Base-by-base conservation (phyloP, 2,329 filamentous ascomycete species). In the Dactylellina cionopaga region DNA sequence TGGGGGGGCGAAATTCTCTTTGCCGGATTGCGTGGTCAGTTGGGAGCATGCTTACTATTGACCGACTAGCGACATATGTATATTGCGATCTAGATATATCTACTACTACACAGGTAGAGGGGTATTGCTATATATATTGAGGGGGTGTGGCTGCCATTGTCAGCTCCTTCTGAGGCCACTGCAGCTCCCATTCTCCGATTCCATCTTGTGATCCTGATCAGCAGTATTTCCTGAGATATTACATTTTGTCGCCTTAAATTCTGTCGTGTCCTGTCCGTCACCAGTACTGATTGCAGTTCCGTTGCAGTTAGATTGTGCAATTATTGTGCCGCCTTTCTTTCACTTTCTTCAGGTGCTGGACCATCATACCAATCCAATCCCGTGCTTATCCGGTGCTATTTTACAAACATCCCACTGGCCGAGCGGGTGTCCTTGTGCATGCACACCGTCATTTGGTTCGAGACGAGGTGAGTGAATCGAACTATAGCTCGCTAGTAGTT, bases 301-400 rank as follows among this genome's bases (percentile, higher is more conserved):
- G 49, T 31, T 3, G 29, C 22, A 31, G 49, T 15, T 29, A 24
- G 33, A 15, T 13, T 19, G 33, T 6, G 27, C 29, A 31, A n/a
- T n/a, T n/a, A n/a, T n/a, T n/a, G n/a, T n/a, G n/a, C n/a, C n/a
- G n/a, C n/a, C n/a, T n/a, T n/a, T n/a, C n/a, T n/a, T n/a, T n/a
- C n/a, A n/a, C n/a, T n/a, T n/a, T n/a, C n/a, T n/a, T n/a, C n/a
- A n/a, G n/a, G n/a, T n/a, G n/a, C n/a, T n/a, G n/a, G n/a, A n/a
- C n/a, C n/a, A n/a, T n/a, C n/a, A n/a, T n/a, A n/a, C n/a, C n/a
- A n/a, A n/a, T n/a, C n/a, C n/a, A n/a, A n/a, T 62, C 47, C 64
- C 65, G 65, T 70, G 65, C 65, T 70, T 70, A 70, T 70, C 65
- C 65, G 65, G 65, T 31, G 31, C 33, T 55, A 19, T 52, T 46